Percentiles rank a stretch among this genome's conserved stretches.
phyloP scores from a whole-genome alignment of 2,329 filamentous ascomycete species.

The Pyricularia sp. region DNA sequence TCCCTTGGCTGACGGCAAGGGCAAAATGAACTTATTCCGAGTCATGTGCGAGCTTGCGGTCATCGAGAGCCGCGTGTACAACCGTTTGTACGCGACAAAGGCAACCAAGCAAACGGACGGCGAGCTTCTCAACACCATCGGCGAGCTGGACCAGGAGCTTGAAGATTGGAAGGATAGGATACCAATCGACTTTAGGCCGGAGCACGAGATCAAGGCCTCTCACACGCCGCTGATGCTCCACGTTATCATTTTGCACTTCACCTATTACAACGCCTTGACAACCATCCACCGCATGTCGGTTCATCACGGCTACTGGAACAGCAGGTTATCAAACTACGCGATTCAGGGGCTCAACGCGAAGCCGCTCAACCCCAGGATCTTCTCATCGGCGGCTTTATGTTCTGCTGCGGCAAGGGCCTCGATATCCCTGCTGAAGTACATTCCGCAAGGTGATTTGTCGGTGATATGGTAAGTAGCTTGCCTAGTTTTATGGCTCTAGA shows the following conservation, averaged over 20 bases:
- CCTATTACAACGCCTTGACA: slow-evolving; percentile 95
- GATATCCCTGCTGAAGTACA: slow-evolving; percentile 90
- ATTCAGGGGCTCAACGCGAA: slow-evolving; percentile 88
- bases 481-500: background rate
- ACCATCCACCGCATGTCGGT: slow-evolving; percentile 98
- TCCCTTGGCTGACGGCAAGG: slow-evolving; percentile 75
- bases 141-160: slow-evolving; percentile 79
- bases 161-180: slow-evolving; percentile 97
- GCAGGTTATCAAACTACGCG: slow-evolving; percentile 84
- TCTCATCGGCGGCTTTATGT: slow-evolving; percentile 85
- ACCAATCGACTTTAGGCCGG: slow-evolving; percentile 90
- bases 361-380: slow-evolving; percentile 87
- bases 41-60: slow-evolving; percentile 85
- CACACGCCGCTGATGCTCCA: slow-evolving; percentile 92
- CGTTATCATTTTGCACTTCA: slow-evolving; percentile 88
- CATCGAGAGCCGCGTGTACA: slow-evolving; percentile 93
- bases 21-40: slow-evolving; percentile 91
- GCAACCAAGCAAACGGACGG: slow-evolving; percentile 87
- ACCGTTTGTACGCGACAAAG: slow-evolving; percentile 82
- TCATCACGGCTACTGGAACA: slow-evolving; percentile 97
- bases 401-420: slow-evolving; percentile 88
- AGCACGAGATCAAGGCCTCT: slow-evolving; percentile 88
- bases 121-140: slow-evolving; percentile 89
- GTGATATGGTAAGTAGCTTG: slow-evolving; percentile 72
- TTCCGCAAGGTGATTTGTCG: slow-evolving; percentile 87